Evolutionary conservation across 2,329 filamentous ascomycete species (phyloP).

Genomic region (Colletotrichum trifolii): DNA sequence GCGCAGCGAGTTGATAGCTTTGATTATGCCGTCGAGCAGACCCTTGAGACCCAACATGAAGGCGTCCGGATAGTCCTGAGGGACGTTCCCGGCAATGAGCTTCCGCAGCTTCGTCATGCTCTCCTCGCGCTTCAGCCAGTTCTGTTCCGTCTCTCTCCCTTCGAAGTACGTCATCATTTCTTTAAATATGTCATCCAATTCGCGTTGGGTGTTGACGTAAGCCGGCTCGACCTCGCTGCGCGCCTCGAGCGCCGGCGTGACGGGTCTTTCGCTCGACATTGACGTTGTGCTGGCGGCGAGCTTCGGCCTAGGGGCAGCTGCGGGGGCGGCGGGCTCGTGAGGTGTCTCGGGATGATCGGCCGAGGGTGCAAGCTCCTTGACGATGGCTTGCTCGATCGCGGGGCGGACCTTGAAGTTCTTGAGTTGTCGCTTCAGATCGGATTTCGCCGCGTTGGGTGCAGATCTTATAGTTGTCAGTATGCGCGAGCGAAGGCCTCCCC

Average conservation of each 20-base stretch:
- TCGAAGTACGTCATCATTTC: constrained; percentile 87
- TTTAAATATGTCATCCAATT: constrained; percentile 87
- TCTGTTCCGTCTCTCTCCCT: constrained; percentile 88
- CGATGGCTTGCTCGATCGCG: constrained; percentile 84
- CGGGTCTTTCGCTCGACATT: constrained; percentile 60
- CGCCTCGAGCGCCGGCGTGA: constrained; percentile 72
- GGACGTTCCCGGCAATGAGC: constrained; percentile 85
- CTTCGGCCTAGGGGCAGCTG: constrained; percentile 54
- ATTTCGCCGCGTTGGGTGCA: constrained; percentile 85
- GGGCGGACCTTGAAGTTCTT: constrained; percentile 86
- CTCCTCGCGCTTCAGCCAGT: constrained; percentile 90
- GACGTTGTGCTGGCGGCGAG: constrained; percentile 66
- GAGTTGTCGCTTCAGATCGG: constrained; percentile 88
- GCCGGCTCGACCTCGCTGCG: constrained; percentile 82
- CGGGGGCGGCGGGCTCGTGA: constrained; percentile 46
- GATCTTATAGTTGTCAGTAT: constrained; percentile 81
- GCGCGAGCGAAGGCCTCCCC: constrained; percentile 62
- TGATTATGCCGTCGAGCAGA: constrained; percentile 88
- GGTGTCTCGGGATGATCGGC: constrained; percentile 55
- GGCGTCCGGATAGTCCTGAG: constrained; percentile 77
- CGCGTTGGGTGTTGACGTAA: constrained; percentile 84
- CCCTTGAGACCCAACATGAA: constrained; percentile 78
- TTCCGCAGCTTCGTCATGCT: constrained; percentile 79
- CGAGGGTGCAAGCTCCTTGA: constrained; percentile 74
- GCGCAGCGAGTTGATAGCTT: constrained; percentile 82